Base-by-base conservation (phyloP, 768 basidiomycete species). In the Suillus variegatus region DNA sequence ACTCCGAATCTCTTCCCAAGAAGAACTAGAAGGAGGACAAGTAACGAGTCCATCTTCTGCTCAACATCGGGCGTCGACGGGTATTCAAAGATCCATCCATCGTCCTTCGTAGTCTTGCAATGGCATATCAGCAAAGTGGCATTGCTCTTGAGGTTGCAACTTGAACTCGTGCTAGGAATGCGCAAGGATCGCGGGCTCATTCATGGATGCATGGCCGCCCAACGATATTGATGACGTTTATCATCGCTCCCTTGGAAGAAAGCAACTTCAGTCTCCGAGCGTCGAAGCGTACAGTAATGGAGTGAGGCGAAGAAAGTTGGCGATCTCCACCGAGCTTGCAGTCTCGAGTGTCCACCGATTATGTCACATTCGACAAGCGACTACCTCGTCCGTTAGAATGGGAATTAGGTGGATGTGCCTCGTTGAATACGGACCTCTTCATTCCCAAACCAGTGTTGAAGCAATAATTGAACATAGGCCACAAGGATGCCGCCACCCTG, bases 401-500 rank as follows among this genome's bases (percentile, higher is more conserved):
- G 22, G 20, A 9, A 8, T 49, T 14, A 25, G 22, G 12, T 49
- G 22, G 47, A 22, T 5, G 47, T 22, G 49, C 22, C 49, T 25
- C 28, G 16, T 52, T 52, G 77, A 78, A 36, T 72, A 78, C 60
- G 79, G 78, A 2, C 74, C 68, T 16, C 35, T 43, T 63, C 32
- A 69, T 76, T 61, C 70, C 72, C n/a, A 73, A 77, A 62, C 49
- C 32, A 43, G 43, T 43, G 43, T 43, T 18, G 43, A 18, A 43
- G 7, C 43, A 43, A 43, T 18, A 43, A 6, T 18, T 8, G 7
- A 18, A 18, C n/a, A 73, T 71, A 3, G 78, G 79, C 22, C 77
- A 79, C 64, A 75, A 65, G 7, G 80, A 71, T 61, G 73, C 80
- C 60, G 80, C 80, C 14, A 80, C 80, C 38, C 68, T 79, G 36